Evolutionary conservation across 164 flowering plant species (phyloP).

Genomic region (Sextonia rubra): DNA sequence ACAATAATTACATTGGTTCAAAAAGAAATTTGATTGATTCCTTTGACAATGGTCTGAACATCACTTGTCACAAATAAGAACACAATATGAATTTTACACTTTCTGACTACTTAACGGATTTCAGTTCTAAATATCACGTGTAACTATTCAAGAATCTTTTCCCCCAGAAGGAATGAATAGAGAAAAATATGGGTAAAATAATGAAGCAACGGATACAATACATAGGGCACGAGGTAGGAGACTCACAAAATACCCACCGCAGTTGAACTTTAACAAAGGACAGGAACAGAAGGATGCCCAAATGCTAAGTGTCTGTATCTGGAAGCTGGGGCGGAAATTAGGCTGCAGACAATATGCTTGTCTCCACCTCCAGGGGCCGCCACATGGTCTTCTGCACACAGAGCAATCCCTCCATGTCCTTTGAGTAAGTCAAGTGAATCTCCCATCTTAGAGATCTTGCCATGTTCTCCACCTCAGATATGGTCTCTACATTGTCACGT

Average conservation of each 20-base stretch:
- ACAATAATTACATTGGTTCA: too few relatives aligned
- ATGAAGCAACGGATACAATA: neutral
- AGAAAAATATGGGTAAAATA: neutral
- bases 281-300: neutral
- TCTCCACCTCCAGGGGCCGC: slow-evolving; percentile 60
- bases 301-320: neutral
- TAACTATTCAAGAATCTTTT: neutral
- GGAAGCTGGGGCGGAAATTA: neutral
- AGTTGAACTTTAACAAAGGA: neutral
- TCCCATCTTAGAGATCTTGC: slow-evolving; percentile 77
- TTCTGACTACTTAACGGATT: neutral
- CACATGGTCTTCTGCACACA: slow-evolving; percentile 74
- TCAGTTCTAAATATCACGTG: neutral
- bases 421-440: slow-evolving; percentile 66
- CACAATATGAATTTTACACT: neutral
- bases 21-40: too few relatives aligned
- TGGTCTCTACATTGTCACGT: slow-evolving; percentile 64
- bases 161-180: neutral
- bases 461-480: slow-evolving; percentile 57
- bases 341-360: neutral
- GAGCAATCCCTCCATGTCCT: slow-evolving; percentile 68
- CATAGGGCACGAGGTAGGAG: neutral
- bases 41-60: too few relatives aligned
- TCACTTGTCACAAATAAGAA: too few relatives aligned
- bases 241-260: neutral